Evolutionary conservation across 2,329 filamentous ascomycete species (phyloP).

Genomic region (Lasiodiplodia sp.): DNA sequence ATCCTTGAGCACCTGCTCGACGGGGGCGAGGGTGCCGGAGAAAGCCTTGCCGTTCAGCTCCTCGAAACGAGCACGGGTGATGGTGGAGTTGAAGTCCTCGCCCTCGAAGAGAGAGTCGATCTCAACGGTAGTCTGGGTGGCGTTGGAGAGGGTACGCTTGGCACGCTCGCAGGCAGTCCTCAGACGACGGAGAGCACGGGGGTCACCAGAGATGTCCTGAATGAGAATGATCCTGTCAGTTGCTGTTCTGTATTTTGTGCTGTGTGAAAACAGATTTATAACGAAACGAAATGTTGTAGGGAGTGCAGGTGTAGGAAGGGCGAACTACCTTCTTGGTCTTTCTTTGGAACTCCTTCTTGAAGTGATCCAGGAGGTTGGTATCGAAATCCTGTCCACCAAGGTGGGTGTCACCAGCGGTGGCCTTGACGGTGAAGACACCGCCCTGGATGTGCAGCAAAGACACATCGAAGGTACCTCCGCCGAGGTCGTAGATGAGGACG

Average conservation of each 20-base stretch:
- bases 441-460: constrained; percentile 98
- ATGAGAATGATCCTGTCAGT: too few relatives aligned
- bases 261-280: too few relatives aligned
- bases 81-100: constrained; percentile 95
- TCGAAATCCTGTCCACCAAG: constrained; percentile 97
- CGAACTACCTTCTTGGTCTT: constrained; percentile 71
- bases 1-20: constrained; percentile 96
- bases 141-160: constrained; percentile 98
- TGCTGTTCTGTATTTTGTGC: too few relatives aligned
- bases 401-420: constrained; percentile 96
- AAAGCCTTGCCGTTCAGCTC: constrained; percentile 97
- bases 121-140: constrained; percentile 96
- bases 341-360: constrained; percentile 90
- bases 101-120: constrained; percentile 99
- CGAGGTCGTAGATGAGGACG: constrained; percentile 99
- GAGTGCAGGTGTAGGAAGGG: too few relatives aligned
- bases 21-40: constrained; percentile 90
- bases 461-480: constrained; percentile 99
- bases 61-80: constrained; percentile 99
- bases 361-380: constrained; percentile 92
- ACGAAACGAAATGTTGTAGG: too few relatives aligned
- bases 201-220: constrained; percentile 69
- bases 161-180: constrained; percentile 98
- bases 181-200: constrained; percentile 93
- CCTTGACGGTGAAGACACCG: constrained; percentile 99